Percentiles rank a stretch among this genome's conserved stretches.
These are phyloP conservation scores for Trametopsis cervina DNA, from an alignment of 768 basidiomycete genomes.

Conservation along the genomic window DNA sequence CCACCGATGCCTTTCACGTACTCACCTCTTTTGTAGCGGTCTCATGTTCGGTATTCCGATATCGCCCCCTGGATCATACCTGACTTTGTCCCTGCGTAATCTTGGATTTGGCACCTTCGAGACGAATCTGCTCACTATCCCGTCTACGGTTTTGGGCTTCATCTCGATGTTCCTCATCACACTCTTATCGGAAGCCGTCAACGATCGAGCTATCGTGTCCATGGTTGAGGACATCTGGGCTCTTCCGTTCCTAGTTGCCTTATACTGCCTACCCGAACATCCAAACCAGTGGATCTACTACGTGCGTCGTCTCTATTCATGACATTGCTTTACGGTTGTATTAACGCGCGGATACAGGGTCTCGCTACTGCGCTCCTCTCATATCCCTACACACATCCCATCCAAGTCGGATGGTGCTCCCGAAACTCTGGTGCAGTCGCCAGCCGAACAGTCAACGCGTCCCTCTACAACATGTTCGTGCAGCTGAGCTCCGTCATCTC, in stretches of 20 bases:
- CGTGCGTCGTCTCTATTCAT: constrained; percentile 24
- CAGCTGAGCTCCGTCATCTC: constrained; percentile 39
- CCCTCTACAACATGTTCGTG: constrained; percentile 53
- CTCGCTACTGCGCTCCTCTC: constrained; percentile 38
- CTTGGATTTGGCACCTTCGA: constrained; percentile 57
- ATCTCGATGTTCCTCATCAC: constrained; percentile 45
- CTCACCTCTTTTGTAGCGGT: constrained; percentile 28
- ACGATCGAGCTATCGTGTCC: constrained; percentile 48
- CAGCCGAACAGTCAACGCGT: constrained; percentile 52
- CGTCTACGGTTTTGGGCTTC: constrained; percentile 43
- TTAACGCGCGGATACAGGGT: constrained; percentile 29
- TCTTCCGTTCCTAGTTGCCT: constrained; percentile 52
- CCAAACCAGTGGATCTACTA: constrained; percentile 50
- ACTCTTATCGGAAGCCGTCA: constrained; percentile 42
- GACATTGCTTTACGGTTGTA: no score
- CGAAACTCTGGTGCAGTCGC: constrained; percentile 55
- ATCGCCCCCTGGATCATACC: constrained; percentile 43
- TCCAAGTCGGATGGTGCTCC: constrained; percentile 54
- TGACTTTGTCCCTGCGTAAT: constrained; percentile 49
- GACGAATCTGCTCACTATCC: constrained; percentile 57
- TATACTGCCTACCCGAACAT: constrained; percentile 40
- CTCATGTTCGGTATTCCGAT: constrained; percentile 47
- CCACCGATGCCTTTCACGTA: not conserved
- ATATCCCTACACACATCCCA: constrained; percentile 44
- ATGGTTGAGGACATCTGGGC: constrained; percentile 53